A percentile compares a stretch with the other conserved stretches of the same genome.
Conservation (phyloP, 805 yeast genomes). For the Zygoascus biomembranicola region DNA sequence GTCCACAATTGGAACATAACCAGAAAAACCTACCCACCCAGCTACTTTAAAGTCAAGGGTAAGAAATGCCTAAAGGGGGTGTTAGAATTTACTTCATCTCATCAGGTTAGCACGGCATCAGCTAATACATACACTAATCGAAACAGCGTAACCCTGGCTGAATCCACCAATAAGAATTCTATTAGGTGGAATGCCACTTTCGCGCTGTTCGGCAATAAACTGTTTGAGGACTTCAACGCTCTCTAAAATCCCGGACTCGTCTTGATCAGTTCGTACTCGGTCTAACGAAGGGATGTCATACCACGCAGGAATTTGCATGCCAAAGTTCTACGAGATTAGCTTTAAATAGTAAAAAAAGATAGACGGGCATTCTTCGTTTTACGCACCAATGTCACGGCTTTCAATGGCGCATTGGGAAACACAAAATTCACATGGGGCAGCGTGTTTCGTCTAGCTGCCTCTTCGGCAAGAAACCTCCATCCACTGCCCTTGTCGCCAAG, state of each 20-base stretch:
- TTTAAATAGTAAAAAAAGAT: too few relatives aligned
- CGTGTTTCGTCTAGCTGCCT: conserved; percentile 35
- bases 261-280: conserved; percentile 25
- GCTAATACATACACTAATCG: conserved; percentile 33
- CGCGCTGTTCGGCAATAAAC: conserved; percentile 24
- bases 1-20: conserved; percentile 43
- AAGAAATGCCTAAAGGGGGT: conserved; percentile 17
- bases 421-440: conserved; percentile 58
- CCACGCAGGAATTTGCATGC: conserved; percentile 74
- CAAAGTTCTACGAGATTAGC: conserved; percentile 37
- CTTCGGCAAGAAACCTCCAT: conserved; percentile 74
- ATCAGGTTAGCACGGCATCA: neutral
- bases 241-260: conserved; percentile 31
- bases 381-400: conserved; percentile 51
- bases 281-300: conserved; percentile 53
- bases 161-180: conserved; percentile 90
- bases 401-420: conserved; percentile 84
- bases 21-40: conserved; percentile 71
- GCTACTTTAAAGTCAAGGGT: conserved; percentile 47
- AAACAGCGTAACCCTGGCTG: conserved; percentile 85
- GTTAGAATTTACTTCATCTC: neutral
- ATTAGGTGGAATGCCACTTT: conserved; percentile 28
- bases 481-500: conserved; percentile 88
- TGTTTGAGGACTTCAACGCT: conserved; percentile 24
- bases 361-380: too few relatives aligned